phyloP scores from a whole-genome alignment of 768 basidiomycete genomes.

The Exidia glandulosa region DNA sequence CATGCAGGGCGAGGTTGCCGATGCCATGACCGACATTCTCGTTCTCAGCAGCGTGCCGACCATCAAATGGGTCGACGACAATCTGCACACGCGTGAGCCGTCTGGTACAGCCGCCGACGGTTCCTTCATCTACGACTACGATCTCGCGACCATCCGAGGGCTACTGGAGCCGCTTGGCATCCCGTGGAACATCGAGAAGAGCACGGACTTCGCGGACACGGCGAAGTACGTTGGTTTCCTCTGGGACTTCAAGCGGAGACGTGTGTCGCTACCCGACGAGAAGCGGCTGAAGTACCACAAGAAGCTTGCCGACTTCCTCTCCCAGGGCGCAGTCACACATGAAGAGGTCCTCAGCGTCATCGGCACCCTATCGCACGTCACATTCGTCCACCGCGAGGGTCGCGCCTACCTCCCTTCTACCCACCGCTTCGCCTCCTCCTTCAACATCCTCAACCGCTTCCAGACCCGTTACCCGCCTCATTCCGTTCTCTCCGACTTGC shows the following conservation, averaged over 20 bases:
- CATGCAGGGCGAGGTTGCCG: slow-evolving; percentile 21
- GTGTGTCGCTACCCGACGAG: slow-evolving; percentile 20
- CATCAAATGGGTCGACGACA: background rate
- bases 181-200: slow-evolving; percentile 2
- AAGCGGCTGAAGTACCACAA: slow-evolving; percentile 18
- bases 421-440: slow-evolving; percentile 16
- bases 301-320: slow-evolving; percentile 9
- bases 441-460: slow-evolving; percentile 8
- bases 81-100: background rate
- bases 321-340: slow-evolving; percentile 4
- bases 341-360: slow-evolving; percentile 13
- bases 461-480: slow-evolving; percentile 10
- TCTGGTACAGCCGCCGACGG: background rate
- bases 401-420: slow-evolving; percentile 17
- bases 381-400: slow-evolving; percentile 20
- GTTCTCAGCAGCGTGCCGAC: background rate
- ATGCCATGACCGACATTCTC: slow-evolving; percentile 13
- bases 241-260: slow-evolving; percentile 16
- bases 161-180: background rate
- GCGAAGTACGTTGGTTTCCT: slow-evolving; percentile 20
- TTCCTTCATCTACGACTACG: background rate
- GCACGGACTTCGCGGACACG: slow-evolving; percentile 10
- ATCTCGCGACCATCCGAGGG: background rate
- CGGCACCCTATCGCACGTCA: slow-evolving; percentile 23
- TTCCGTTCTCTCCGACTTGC: slow-evolving; percentile 16